A percentile compares a stretch with the other conserved stretches of the same genome.
These are phyloP conservation scores for Strobilomyces dryophilus DNA, from an alignment of 768 basidiomycete genomes.

Conservation along the genomic window DNA sequence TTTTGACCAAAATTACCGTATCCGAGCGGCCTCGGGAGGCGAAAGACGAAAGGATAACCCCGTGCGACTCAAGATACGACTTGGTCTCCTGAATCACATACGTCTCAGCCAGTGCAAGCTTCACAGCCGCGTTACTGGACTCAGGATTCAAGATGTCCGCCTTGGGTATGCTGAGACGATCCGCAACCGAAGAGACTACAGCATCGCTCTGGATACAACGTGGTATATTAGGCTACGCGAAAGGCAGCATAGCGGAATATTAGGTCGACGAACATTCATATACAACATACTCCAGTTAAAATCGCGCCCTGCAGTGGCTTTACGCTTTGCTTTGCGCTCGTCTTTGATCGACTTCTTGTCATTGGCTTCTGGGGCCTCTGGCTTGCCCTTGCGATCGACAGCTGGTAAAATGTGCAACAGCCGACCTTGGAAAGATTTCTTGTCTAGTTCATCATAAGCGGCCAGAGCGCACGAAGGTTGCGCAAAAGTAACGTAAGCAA, in stretches of 20 bases:
- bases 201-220: slow-evolving; percentile 73
- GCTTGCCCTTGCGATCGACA: slow-evolving; percentile 56
- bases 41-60: slow-evolving; percentile 60
- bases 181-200: slow-evolving; percentile 85
- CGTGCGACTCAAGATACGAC: slow-evolving; percentile 76
- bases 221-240: slow-evolving; percentile 20
- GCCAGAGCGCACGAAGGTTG: slow-evolving; percentile 47
- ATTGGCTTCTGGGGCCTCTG: slow-evolving; percentile 36
- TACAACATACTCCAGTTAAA: slow-evolving; percentile 95
- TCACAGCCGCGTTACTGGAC: slow-evolving; percentile 80
- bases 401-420: slow-evolving; percentile 88
- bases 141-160: slow-evolving; percentile 85
- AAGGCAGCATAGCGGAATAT: slow-evolving; percentile 14
- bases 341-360: slow-evolving; percentile 58
- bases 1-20: slow-evolving; percentile 89
- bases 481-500: slow-evolving; percentile 56
- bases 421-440: slow-evolving; percentile 85
- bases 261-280: slow-evolving; percentile 80
- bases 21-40: slow-evolving; percentile 56
- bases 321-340: slow-evolving; percentile 54
- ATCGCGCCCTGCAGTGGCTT: slow-evolving; percentile 64
- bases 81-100: slow-evolving; percentile 96
- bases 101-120: slow-evolving; percentile 94
- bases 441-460: slow-evolving; percentile 78
- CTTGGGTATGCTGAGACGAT: slow-evolving; percentile 84